A percentile compares a stretch with the other conserved stretches of the same genome.
These are phyloP conservation scores for Lupinus albus DNA, from an alignment of 306 rosid species.

Conservation along the genomic window DNA sequence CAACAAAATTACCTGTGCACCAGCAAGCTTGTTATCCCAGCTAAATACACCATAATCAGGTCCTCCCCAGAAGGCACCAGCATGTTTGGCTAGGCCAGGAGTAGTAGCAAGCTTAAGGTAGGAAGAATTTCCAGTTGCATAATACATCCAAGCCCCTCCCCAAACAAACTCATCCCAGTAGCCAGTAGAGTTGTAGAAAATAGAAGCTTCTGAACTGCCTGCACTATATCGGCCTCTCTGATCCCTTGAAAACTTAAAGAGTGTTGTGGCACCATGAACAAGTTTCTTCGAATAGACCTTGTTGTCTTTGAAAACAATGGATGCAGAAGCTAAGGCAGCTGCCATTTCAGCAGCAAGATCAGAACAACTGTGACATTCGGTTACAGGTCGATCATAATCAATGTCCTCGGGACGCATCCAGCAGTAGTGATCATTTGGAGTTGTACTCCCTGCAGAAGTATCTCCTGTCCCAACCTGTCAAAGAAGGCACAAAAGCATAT, in stretches of 20 bases:
- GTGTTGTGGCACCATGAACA: conserved; percentile 90
- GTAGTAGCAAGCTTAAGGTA: conserved; percentile 87
- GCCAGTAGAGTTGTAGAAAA: conserved; percentile 77
- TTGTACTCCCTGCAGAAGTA: conserved; percentile 74
- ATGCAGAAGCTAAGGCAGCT: conserved; percentile 89
- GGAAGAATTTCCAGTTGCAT: conserved; percentile 85
- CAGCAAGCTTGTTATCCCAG: conserved; percentile 99
- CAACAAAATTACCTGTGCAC: conserved; percentile 77
- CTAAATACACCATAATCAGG: conserved; percentile 90
- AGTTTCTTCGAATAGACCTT: conserved; percentile 93
- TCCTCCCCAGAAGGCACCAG: conserved; percentile 99
- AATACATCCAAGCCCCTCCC: conserved; percentile 99
- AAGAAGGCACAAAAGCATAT: conserved; percentile 16
- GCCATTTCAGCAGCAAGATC: conserved; percentile 99
- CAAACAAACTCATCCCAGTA: conserved; percentile 94
- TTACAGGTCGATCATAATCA: conserved; percentile 80
- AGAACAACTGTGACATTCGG: conserved; percentile 62
- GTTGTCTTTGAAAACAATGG: conserved; percentile 97
- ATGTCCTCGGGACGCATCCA: conserved; percentile 99
- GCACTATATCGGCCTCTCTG: conserved; percentile 83
- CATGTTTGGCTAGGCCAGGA: conserved; percentile 88
- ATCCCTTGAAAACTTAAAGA: conserved; percentile 68
- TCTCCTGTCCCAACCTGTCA: conserved; percentile 80
- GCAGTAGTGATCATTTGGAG: conserved; percentile 91
- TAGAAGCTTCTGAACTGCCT: conserved; percentile 64